These are phyloP conservation scores for Sporothrix humicola DNA, from an alignment of 2,329 filamentous ascomycete species.

Conservation along the genomic window DNA sequence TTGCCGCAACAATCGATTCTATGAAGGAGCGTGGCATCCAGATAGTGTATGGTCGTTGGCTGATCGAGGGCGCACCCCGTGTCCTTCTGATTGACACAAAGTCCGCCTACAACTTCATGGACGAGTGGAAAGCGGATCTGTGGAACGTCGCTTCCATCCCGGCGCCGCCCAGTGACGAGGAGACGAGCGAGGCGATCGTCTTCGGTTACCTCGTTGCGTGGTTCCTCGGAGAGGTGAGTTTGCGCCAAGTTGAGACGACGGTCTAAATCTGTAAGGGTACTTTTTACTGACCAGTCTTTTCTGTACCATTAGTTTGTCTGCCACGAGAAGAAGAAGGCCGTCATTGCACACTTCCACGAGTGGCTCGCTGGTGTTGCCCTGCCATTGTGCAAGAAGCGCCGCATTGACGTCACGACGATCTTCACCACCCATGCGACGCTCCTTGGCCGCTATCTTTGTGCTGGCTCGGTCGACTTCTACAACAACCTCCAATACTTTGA, in stretches of 20 bases:
- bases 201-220: constrained; percentile 97
- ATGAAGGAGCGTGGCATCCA: constrained; percentile 93
- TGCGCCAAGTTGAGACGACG: constrained; percentile 42
- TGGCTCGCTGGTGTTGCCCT: constrained; percentile 95
- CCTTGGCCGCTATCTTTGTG: constrained; percentile 93
- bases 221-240: constrained; percentile 88
- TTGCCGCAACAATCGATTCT: constrained; percentile 81
- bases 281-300: constrained; percentile 27
- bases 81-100: constrained; percentile 95
- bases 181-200: constrained; percentile 96
- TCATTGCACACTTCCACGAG: constrained; percentile 98
- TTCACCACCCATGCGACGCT: constrained; percentile 98
- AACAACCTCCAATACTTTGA: constrained; percentile 98
- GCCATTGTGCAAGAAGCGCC: constrained; percentile 88
- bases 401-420: constrained; percentile 96
- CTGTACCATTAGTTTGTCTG: constrained; percentile 73
- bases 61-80: constrained; percentile 93
- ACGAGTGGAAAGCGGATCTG: constrained; percentile 97
- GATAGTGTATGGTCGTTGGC: constrained; percentile 92
- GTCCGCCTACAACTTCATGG: constrained; percentile 85
- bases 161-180: constrained; percentile 86
- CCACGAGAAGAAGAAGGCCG: constrained; percentile 87
- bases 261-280: constrained; percentile 8
- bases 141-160: constrained; percentile 94
- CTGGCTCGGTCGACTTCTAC: constrained; percentile 98